These are phyloP conservation scores for Metarhizium robertsii DNA, from an alignment of 2,329 filamentous ascomycete species.

Conservation along the genomic window DNA sequence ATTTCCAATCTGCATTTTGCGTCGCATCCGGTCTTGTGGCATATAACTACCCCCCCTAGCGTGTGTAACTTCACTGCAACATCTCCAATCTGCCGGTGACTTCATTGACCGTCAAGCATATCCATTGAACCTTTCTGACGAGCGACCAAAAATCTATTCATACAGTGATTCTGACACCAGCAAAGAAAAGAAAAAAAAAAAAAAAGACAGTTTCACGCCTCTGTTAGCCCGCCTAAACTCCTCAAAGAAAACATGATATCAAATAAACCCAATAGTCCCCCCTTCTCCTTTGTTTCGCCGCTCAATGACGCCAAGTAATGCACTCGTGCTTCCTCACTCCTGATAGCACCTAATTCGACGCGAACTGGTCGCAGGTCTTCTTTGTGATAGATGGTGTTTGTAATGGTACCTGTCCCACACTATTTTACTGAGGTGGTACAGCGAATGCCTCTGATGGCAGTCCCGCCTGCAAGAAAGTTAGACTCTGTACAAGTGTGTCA, in stretches of 20 bases:
- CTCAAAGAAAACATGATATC: not conserved
- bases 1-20: not conserved
- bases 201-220: not conserved
- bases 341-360: not conserved
- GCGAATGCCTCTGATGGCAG: slow-evolving; percentile 19
- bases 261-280: not conserved
- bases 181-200: not conserved
- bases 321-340: not conserved
- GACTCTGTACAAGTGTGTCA: not conserved
- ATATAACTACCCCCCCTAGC: too few species aligned
- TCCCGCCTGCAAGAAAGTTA: slow-evolving; percentile 10
- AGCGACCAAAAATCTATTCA: not conserved
- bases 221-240: not conserved
- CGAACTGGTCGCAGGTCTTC: not conserved
- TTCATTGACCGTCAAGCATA: not conserved
- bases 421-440: slow-evolving; percentile 4
- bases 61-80: too few species aligned
- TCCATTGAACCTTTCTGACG: not conserved
- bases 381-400: not conserved
- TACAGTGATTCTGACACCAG: not conserved
- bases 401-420: not conserved
- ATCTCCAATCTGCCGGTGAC: not conserved
- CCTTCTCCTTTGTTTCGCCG: not conserved
- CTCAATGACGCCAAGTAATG: not conserved
- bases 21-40: too few species aligned